These are phyloP conservation scores for Pythium myriotylum DNA, from an alignment of 352 stramenopile species.

Conservation along the genomic window DNA sequence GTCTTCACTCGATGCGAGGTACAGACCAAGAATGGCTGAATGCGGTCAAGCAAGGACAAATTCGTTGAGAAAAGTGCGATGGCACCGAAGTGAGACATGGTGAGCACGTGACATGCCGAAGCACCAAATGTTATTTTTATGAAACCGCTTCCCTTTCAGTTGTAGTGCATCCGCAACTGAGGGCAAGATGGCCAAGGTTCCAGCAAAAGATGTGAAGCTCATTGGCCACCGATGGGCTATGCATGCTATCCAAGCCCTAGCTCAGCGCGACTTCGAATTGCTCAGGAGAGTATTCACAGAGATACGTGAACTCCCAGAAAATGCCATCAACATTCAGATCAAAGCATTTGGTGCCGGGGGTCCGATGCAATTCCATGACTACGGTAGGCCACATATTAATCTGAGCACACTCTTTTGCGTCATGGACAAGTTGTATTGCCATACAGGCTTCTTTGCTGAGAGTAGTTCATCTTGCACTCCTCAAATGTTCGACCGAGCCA, in stretches of 20 bases:
- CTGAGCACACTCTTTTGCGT: too few relatives aligned
- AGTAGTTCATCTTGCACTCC: background rate
- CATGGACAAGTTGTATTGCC: background rate
- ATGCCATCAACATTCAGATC: slow-evolving; percentile 40
- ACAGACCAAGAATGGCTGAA: background rate
- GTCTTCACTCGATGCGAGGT: background rate
- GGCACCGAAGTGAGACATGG: background rate
- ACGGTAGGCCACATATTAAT: slow-evolving; percentile 38
- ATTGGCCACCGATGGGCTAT: slow-evolving; percentile 59
- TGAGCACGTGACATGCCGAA: too few relatives aligned
- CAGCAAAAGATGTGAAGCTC: slow-evolving; percentile 30
- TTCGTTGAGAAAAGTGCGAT: background rate
- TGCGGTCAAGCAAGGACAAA: background rate
- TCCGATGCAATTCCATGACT: slow-evolving; percentile 51
- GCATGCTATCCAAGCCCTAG: slow-evolving; percentile 54
- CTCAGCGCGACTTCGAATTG: slow-evolving; percentile 33
- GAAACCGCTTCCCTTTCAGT: background rate
- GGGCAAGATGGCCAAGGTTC: slow-evolving; percentile 5
- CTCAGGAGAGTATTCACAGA: slow-evolving; percentile 45
- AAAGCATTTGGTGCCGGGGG: slow-evolving; percentile 47
- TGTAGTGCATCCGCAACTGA: too few relatives aligned
- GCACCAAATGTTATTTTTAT: too few relatives aligned
- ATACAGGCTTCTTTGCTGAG: slow-evolving; percentile 59
- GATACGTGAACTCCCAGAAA: slow-evolving; percentile 28
- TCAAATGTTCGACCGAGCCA: slow-evolving; percentile 42